Base-by-base conservation (phyloP, 805 yeast species). In the Sugiyamaella qingdaonensis region DNA sequence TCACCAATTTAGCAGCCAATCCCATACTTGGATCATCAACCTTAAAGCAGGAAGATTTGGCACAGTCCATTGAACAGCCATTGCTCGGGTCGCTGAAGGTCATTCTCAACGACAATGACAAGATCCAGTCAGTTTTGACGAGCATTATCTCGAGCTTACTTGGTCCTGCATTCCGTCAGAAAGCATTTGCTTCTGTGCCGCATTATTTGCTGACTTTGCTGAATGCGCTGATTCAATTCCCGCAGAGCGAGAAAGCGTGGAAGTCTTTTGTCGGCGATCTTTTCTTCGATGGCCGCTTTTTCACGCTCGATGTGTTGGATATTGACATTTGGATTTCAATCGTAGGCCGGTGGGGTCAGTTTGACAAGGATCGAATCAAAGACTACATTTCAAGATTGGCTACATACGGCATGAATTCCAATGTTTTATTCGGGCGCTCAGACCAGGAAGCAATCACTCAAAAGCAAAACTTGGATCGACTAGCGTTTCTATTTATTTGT, bases 391-490 rank as follows among this genome's bases (percentile, higher is more conserved):
- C 61, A 16, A 67, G 71, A 43, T 60, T 75, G 1, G 77, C 79
- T 46, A 65, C 79, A 33, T 75, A 76, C 50, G 78, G 84, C 2
- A 72, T 81, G 19, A 70, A 67, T 41, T 74, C 83, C 0, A 77
- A 86, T 2, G 82, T 84, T 18, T 72, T 86, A 4, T 88, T 88
- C 68, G 83, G 79, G 35, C 85, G 91, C 82, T 84, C 82, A 55
- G 89, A 86, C 53, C 79, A 84, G 13, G 94, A 86, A 59, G 74
- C 79, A 11, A 77, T 77, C 35, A 69, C 71, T 24, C 81, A 81
- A 57, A 69, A 76, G 1, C 70, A 72, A 55, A 79, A 82, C 44
- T 63, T 91, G 46, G 78, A 79, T 52, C 77, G 95, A 50, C 74
- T 88, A 1, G 71, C 86, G 0, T 88, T 82, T 58, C 61, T 94